Evolutionary conservation across 805 yeast genomes (phyloP).

Genomic region (Starmerella kuoi): DNA sequence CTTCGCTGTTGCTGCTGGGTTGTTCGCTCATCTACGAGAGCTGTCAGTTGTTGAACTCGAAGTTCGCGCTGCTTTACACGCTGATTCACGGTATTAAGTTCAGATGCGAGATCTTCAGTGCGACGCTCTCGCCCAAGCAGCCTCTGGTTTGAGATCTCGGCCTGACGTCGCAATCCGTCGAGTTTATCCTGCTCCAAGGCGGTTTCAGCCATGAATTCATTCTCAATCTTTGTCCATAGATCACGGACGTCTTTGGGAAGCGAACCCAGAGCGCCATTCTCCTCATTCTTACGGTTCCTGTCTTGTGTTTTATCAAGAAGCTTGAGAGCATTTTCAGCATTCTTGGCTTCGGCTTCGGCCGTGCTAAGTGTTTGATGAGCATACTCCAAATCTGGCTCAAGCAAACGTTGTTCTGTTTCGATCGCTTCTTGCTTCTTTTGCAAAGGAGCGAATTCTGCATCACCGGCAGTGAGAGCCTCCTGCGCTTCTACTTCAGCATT

Average conservation of each 20-base stretch:
- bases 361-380: constrained; percentile 17
- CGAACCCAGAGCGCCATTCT: not conserved
- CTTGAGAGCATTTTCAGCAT: constrained; percentile 5
- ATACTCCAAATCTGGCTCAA: constrained; percentile 12
- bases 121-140: not conserved
- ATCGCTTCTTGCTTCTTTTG: constrained; percentile 10
- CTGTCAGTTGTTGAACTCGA: constrained; percentile 9
- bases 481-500: constrained; percentile 13
- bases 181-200: constrained; percentile 10
- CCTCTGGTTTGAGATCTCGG: not conserved
- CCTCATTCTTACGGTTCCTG: constrained; percentile 2
- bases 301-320: constrained; percentile 10
- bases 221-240: constrained; percentile 9
- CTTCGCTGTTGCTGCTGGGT: constrained; percentile 8
- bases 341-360: constrained; percentile 2
- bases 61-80: constrained; percentile 7
- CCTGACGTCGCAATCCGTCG: not conserved
- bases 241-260: constrained; percentile 3
- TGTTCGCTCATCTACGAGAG: constrained; percentile 12
- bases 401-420: constrained; percentile 14
- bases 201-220: constrained; percentile 7
- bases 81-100: constrained; percentile 1
- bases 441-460: constrained; percentile 14
- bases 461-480: constrained; percentile 4
- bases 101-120: constrained; percentile 4